Base-by-base conservation (phyloP, 352 stramenopile species). In the Phytophthora fragariaefolia region DNA sequence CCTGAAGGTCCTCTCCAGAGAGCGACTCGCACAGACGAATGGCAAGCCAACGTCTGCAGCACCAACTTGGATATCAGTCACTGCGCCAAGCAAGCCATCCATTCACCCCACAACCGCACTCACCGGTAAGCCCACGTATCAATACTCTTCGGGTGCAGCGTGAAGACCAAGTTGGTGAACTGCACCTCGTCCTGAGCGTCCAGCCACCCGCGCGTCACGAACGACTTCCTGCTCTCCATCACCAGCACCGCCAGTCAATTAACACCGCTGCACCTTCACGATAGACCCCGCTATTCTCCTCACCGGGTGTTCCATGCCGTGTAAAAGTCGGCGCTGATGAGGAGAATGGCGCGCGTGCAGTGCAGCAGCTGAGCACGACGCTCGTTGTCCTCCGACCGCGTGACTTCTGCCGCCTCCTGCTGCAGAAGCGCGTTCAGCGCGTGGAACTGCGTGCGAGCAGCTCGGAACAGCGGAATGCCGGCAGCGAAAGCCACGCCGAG, bases 111-210 rank as follows among this genome's bases (percentile, higher is more conserved):
- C 20, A 42, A 0, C 3, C 2, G n/a, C n/a, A 54, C 75, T 47
- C 56, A 93, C 84, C 87, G 73, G 54, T 95, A 91, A 3, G 87
- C 85, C 87, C 87, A 95, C 42, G 85, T 95, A 63, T 95, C 87
- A 62, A 93, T 93, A 58, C 87, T 95, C 75, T 95, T 95, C 0
- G 87, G 80, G 42, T 95, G 85, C 34, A 93, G 61, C 13, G 83
- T 80, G 58, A 92, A 90, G 10, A 95, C 78, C 20, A 95, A 63
- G 56, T 89, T 80, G 32, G 72, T 87, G 54, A 95, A 93, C 42
- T 69, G 69, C 51, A 91, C 61, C 50, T 95, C 87, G 7, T 79
- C 55, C 1, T 58, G 22, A 5, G 69, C 72, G 12, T 78, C 53
- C 13, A 92, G 66, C 57, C 55, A 72, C 3, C 79, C 78, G 22